Evolutionary conservation across 768 basidiomycete species (phyloP), one percentile per base, ranked within the genome.

Genomic region (Punctularia strigosozonata): DNA sequence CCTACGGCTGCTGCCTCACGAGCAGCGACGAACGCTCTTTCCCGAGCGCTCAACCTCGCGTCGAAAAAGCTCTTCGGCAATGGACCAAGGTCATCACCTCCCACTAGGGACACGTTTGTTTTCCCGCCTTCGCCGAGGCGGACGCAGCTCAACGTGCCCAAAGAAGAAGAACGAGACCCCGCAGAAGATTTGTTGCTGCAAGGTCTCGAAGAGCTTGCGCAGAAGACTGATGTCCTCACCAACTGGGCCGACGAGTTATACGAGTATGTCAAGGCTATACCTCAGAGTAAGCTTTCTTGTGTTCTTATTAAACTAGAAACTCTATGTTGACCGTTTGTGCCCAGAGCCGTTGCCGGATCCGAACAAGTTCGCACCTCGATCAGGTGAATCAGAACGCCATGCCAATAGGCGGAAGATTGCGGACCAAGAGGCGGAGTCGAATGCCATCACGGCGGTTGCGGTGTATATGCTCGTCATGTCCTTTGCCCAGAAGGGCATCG

Each of bases 191-290:
- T 77, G 43, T 58, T 95, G n/a, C 61, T 95, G n/a, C 74, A 67
- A 2, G 57, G 62, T 15, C 63, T 98, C 31, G 94, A 98, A 53
- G 85, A 92, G 46, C 64, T 92, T 3, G 94, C 92, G 24, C 88
- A 95, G 68, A 99, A 98, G 70, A 94, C 94, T 24, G 80, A 86
- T 43, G 90, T 92, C 38, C 62, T 98, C 42, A 84, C 85, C 41
- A 81, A 85, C 44, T 94, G 91, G 77, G 95, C 86, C 17, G 94
- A 98, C 47, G 84, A 90, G 66, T 81, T 95, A 74, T 85, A 87
- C 50, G 85, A 87, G 49, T 79, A 77, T 51, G 83, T 90, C 20
- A 88, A 88, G 56, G 81, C 77, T 13, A 66, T 85, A 25, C 84
- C 87, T 17, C 79, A 86, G 58, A 87, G 84, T 88, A 15, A 14